Evolutionary conservation across 2,329 filamentous ascomycete genomes (phyloP), one percentile per base, ranked within the genome.

Genomic region (Neocatenulostroma microsporum): DNA sequence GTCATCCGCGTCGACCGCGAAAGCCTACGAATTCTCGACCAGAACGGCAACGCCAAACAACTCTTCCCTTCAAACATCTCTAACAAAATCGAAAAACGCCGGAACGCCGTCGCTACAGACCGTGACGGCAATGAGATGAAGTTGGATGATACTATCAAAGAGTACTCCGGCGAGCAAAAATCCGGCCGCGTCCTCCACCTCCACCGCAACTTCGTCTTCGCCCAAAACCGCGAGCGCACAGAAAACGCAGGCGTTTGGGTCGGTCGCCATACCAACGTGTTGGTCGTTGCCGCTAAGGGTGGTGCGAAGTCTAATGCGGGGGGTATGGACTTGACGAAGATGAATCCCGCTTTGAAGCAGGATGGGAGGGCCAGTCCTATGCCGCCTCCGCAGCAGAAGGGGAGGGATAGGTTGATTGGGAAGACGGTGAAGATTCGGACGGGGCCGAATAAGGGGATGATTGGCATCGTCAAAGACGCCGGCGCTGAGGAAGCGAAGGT

Each of bases 1-100:
- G 80, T 98, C 42, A 81, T 94, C 63, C 94, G 94, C 63, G 86
- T 96, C 30, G 91, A 98, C 55, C 82, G 88, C 36, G 91, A 98
- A 62, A 89, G 86, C 1, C 68, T 98, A 37, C 81, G 84, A 18
- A 82, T 95, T 1, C 68, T 98, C 9, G 89, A 98, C 54, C 91
- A 98, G 59, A 84, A 91, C 45, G 85, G 86, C 43, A 82, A 86
- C 43, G 76, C 78, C 12, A 80, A 86, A 42, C 84, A 83, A 45
- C 71, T 94, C 3, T 78, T 95, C 59, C 88, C 88, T 13, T 94
- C 89, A 1, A 87, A 94, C 57, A 87, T 98, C 46, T 80, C 86
- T 18, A 91, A 91, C 63, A 88, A 87, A 59, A 73, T 96, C 30
- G 83, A 85, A 3, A 79, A 79, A 54, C 81, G 87, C 45, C 84